phyloP scores from a whole-genome alignment of 2,329 filamentous ascomycete species.

The Chaetomium olivaceum region DNA sequence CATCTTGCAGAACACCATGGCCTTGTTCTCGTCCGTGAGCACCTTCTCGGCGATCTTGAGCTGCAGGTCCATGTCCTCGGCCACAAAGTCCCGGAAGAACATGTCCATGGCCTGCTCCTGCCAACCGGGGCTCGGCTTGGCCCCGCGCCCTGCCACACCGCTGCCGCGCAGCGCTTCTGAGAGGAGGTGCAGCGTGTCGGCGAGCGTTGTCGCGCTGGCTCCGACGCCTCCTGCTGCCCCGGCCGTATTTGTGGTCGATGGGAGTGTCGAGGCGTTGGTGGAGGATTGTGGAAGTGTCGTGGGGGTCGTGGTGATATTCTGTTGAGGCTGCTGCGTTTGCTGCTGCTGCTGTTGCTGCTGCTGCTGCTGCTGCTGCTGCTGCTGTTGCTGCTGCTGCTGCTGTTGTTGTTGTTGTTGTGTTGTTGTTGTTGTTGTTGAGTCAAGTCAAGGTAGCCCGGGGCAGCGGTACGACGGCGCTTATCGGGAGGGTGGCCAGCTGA shows the following conservation, averaged over 20 bases:
- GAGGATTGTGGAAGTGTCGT: background rate
- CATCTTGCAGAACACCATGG: conserved; percentile 65
- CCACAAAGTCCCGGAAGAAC: conserved; percentile 59
- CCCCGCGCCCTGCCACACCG: conserved; percentile 12
- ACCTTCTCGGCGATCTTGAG: conserved; percentile 61
- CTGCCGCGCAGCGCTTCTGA: conserved; percentile 45
- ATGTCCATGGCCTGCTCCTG: conserved; percentile 60
- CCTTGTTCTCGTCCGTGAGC: conserved; percentile 60
- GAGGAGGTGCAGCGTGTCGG: conserved; percentile 37
- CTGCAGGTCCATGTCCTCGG: conserved; percentile 60
- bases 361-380: conserved; percentile 14
- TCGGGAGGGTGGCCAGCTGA: conserved; percentile 28
- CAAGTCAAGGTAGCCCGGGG: conserved; percentile 34
- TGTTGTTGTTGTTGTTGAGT: conserved; percentile 22
- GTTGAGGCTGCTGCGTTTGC: conserved; percentile 6
- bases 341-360: conserved; percentile 22
- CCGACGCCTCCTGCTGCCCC: background rate
- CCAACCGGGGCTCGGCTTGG: conserved; percentile 45
- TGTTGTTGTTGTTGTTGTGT: conserved; percentile 24
- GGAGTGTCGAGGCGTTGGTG: background rate
- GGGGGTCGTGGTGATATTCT: background rate
- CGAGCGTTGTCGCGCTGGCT: background rate
- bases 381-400: conserved; percentile 18
- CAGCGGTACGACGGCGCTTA: conserved; percentile 41
- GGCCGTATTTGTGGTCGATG: background rate